Evolutionary conservation across 768 basidiomycete genomes (phyloP).

Genomic region (Cyclocybe aegerita): DNA sequence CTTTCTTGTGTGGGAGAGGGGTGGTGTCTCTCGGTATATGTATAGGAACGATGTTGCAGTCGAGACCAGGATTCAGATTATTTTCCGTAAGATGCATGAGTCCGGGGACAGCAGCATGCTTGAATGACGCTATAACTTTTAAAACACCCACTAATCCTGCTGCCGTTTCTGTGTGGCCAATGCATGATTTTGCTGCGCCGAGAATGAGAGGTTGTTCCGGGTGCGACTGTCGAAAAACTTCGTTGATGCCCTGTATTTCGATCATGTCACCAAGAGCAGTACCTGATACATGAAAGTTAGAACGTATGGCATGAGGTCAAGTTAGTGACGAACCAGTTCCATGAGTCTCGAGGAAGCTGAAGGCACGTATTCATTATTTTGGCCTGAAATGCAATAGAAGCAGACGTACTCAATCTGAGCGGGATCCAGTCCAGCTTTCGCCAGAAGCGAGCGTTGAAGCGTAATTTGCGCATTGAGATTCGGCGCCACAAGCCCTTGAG

Average conservation of each 20-base stretch:
- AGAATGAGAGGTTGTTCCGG: slow-evolving; percentile 20
- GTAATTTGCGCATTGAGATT: slow-evolving; percentile 21
- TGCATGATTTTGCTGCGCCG: slow-evolving; percentile 25
- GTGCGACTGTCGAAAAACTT: slow-evolving; percentile 23
- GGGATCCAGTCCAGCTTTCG: slow-evolving; percentile 18
- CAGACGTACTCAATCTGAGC: slow-evolving; percentile 26
- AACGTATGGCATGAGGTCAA: neutral
- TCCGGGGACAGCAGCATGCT: slow-evolving; percentile 21
- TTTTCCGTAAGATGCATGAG: slow-evolving; percentile 19
- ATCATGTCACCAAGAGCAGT: slow-evolving; percentile 30
- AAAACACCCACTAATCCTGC: slow-evolving; percentile 27
- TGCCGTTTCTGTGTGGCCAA: slow-evolving; percentile 28
- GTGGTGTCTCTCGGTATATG: slow-evolving; percentile 16
- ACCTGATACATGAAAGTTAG: slow-evolving; percentile 11
- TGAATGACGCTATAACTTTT: slow-evolving; percentile 19
- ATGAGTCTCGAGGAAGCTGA: slow-evolving; percentile 29
- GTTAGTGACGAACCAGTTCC: slow-evolving; percentile 24
- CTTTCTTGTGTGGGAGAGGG: slow-evolving; percentile 5
- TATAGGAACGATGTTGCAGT: slow-evolving; percentile 21
- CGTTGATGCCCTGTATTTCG: slow-evolving; percentile 30
- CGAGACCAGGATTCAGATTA: slow-evolving; percentile 25
- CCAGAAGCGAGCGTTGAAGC: slow-evolving; percentile 22
- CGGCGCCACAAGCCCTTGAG: slow-evolving; percentile 31
- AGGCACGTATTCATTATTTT: neutral
- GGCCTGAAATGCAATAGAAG: neutral